Percentiles rank a stretch among this genome's conserved stretches.
These are phyloP conservation scores for Xylaria sp. DNA, from an alignment of 2,329 filamentous ascomycete genomes.

Conservation along the genomic window DNA sequence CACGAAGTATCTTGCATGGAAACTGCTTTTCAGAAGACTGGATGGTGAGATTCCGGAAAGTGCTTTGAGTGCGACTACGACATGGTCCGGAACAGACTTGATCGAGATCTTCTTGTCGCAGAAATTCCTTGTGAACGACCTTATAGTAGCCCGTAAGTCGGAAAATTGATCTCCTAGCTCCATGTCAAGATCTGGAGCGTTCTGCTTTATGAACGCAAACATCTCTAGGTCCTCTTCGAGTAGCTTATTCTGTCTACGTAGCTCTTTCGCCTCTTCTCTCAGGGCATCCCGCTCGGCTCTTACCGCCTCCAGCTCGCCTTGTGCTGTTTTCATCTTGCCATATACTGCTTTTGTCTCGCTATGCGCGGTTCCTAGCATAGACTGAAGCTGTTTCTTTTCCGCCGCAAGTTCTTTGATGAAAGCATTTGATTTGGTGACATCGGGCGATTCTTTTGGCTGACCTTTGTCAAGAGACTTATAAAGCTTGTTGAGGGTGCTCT, in stretches of 20 bases:
- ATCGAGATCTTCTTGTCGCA: neutral
- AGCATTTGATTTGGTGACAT: neutral
- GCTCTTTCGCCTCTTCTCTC: neutral
- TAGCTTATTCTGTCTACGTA: neutral
- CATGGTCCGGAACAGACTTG: neutral
- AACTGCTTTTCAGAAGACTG: conserved; percentile 1
- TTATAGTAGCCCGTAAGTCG: neutral
- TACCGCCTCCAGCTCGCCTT: neutral
- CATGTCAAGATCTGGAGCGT: conserved; percentile 11
- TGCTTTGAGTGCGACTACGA: neutral
- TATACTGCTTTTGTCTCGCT: neutral
- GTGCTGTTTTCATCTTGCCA: neutral
- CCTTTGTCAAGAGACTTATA: neutral
- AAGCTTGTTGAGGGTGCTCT: neutral
- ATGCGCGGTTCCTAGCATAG: neutral
- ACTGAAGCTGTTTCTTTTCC: neutral
- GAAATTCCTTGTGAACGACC: neutral
- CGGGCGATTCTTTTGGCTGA: neutral
- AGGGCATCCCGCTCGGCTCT: neutral
- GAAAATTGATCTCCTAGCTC: conserved; percentile 6
- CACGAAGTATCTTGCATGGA: conserved; percentile 19
- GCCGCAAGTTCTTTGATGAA: neutral
- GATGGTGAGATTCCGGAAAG: neutral
- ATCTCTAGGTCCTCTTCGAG: conserved; percentile 12
- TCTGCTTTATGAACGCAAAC: neutral